Evolutionary conservation across 169 alveolate species (phyloP).

Genomic region (Plasmodium reichenowi): DNA sequence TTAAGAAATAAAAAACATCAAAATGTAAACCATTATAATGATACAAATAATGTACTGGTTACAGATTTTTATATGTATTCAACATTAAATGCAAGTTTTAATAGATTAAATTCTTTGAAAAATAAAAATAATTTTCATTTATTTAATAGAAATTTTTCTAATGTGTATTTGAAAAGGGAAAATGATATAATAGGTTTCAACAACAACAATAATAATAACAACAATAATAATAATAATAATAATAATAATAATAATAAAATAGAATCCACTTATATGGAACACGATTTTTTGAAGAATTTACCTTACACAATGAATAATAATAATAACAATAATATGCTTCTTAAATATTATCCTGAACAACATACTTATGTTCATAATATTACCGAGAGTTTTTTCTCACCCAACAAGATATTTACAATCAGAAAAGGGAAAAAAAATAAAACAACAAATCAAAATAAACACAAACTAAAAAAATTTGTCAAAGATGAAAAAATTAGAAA

Average conservation of each 20-base stretch:
- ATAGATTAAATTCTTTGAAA: conserved; percentile 16
- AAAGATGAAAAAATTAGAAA: conserved; percentile 71
- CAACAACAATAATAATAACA: conserved; percentile 7
- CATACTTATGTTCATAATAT: conserved; percentile 4
- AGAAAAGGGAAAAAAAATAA: conserved; percentile 15
- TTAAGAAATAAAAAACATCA: conserved; percentile 26
- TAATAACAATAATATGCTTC: neutral
- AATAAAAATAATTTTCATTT: neutral
- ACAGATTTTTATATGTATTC: conserved; percentile 67
- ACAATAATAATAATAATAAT: neutral
- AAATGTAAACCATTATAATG: conserved; percentile 25
- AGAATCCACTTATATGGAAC: too few relatives aligned
- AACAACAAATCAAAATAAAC: conserved; percentile 26
- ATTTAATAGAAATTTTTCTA: neutral
- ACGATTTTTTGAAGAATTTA: neutral
- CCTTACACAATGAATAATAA: conserved; percentile 26
- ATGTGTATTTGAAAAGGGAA: neutral
- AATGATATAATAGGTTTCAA: neutral
- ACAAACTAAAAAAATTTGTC: conserved; percentile 49
- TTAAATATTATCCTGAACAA: conserved; percentile 5
- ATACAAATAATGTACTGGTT: conserved; percentile 25
- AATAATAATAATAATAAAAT: neutral
- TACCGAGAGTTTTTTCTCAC: conserved; percentile 7
- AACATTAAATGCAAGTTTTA: conserved; percentile 48
- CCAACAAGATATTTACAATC: neutral